Conservation (phyloP, 1,284 basidiomycete genomes). For the Heliocybe sulcata region DNA sequence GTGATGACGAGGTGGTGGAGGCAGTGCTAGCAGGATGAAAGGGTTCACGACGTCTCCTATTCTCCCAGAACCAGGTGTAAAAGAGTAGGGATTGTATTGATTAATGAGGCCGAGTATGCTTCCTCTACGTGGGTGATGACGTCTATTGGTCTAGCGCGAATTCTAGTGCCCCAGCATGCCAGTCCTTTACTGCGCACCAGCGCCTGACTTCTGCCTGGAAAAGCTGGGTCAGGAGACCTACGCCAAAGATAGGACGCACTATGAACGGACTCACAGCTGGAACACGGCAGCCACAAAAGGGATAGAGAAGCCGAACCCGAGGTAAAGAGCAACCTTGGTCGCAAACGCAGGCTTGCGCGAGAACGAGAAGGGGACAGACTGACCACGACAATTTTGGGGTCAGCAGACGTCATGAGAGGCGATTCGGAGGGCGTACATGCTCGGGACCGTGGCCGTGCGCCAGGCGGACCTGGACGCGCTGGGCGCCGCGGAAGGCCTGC, state of each 20-base stretch:
- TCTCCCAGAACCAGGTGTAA: no score
- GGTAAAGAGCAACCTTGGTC: conserved; percentile 46
- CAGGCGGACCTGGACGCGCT: not conserved
- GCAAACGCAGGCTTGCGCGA: conserved; percentile 51
- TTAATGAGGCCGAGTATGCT: not conserved
- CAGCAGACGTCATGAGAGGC: not conserved
- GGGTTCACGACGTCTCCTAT: no score
- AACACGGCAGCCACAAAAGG: conserved; percentile 57
- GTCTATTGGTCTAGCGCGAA: not conserved
- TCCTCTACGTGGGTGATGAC: not conserved
- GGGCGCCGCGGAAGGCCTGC: not conserved
- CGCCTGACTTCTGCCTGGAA: conserved; percentile 27
- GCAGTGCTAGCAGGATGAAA: conserved; percentile 8
- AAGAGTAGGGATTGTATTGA: no score
- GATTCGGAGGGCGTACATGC: not conserved
- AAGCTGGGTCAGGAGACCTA: conserved; percentile 2
- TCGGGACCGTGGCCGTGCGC: not conserved
- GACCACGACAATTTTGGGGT: not conserved
- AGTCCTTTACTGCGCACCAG: conserved; percentile 10
- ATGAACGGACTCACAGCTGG: conserved; percentile 53
- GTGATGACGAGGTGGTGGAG: conserved; percentile 22
- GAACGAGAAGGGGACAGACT: conserved; percentile 69
- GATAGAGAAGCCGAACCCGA: conserved; percentile 53
- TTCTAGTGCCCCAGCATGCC: not conserved
- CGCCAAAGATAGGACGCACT: conserved; percentile 8